These are phyloP conservation scores for Leucocoprinus birnbaumii DNA, from an alignment of 768 basidiomycete genomes.

Conservation along the genomic window DNA sequence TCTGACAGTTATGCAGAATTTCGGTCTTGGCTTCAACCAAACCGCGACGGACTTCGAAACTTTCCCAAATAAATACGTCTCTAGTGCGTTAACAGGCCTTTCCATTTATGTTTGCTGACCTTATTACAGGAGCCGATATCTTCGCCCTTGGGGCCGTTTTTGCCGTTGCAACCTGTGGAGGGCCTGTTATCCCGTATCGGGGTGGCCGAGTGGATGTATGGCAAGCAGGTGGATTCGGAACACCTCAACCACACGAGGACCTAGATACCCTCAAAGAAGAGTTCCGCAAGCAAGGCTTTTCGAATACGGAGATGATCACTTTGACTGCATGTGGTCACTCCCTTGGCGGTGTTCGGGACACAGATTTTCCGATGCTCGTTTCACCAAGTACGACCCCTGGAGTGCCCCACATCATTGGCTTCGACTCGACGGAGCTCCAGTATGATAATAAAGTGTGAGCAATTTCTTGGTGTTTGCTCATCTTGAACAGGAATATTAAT, in stretches of 20 bases:
- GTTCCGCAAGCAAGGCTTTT: slow-evolving; percentile 43
- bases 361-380: slow-evolving; percentile 43
- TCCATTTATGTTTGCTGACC: not conserved
- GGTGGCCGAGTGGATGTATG: slow-evolving; percentile 41
- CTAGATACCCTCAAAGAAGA: slow-evolving; percentile 33
- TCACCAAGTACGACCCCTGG: slow-evolving; percentile 22
- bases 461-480: not conserved
- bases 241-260: slow-evolving; percentile 41
- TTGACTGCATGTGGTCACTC: slow-evolving; percentile 52
- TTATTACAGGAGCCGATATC: slow-evolving; percentile 38
- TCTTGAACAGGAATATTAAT: not conserved
- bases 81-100: slow-evolving; percentile 28
- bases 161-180: slow-evolving; percentile 39
- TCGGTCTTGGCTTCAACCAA: slow-evolving; percentile 42
- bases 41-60: slow-evolving; percentile 38
- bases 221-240: slow-evolving; percentile 32
- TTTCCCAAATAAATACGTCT: slow-evolving; percentile 41
- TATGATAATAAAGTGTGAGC: slow-evolving; percentile 42
- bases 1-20: slow-evolving; percentile 28
- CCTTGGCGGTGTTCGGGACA: slow-evolving; percentile 44
- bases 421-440: slow-evolving; percentile 36
- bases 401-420: slow-evolving; percentile 29
- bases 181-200: slow-evolving; percentile 39
- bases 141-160: slow-evolving; percentile 36
- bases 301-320: slow-evolving; percentile 44